A percentile compares a stretch with the other conserved stretches of the same genome.
phyloP scores from a whole-genome alignment of 2,329 filamentous ascomycete species.

The Sporothrix luriei region DNA sequence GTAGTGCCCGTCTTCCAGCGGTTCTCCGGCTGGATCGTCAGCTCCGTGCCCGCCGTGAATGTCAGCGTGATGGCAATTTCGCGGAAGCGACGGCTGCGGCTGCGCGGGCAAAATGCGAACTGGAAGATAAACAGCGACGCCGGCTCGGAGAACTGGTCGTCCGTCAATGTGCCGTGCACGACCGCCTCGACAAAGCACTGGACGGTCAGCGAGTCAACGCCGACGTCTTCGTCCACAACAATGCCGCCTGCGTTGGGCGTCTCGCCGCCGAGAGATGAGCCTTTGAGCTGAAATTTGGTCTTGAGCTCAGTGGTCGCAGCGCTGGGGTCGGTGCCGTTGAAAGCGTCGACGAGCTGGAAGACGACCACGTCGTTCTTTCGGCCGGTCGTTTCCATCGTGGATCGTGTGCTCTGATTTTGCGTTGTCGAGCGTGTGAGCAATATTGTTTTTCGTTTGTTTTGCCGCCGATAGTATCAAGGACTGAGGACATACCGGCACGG shows the following conservation, averaged over 20 bases:
- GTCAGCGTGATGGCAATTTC: conserved; percentile 20
- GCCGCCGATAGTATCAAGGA: background rate
- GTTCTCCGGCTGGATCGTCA: conserved; percentile 18
- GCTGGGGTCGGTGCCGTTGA: background rate
- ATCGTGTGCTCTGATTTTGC: background rate
- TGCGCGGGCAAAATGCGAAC: conserved; percentile 25
- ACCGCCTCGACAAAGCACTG: conserved; percentile 21
- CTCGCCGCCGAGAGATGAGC: conserved; percentile 17
- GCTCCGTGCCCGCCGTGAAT: conserved; percentile 21
- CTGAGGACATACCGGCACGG: background rate
- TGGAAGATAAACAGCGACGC: conserved; percentile 23
- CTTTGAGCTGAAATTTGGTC: conserved; percentile 17
- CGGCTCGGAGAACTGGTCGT: background rate
- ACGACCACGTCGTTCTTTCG: conserved; percentile 14
- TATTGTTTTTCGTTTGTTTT: background rate
- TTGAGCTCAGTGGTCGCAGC: conserved; percentile 11
- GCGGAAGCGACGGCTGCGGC: conserved; percentile 25
- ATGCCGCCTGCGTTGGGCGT: conserved; percentile 18
- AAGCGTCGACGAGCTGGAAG: conserved; percentile 22
- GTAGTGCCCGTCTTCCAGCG: conserved; percentile 22
- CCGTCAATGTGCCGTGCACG: conserved; percentile 25
- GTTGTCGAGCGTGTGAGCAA: background rate
- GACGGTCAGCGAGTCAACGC: conserved; percentile 4
- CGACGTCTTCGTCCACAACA: conserved; percentile 20
- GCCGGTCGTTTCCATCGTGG: background rate